Evolutionary conservation across 805 yeast species (phyloP), one percentile per base, ranked within the genome.

Genomic region (Yarrowia sp.): DNA sequence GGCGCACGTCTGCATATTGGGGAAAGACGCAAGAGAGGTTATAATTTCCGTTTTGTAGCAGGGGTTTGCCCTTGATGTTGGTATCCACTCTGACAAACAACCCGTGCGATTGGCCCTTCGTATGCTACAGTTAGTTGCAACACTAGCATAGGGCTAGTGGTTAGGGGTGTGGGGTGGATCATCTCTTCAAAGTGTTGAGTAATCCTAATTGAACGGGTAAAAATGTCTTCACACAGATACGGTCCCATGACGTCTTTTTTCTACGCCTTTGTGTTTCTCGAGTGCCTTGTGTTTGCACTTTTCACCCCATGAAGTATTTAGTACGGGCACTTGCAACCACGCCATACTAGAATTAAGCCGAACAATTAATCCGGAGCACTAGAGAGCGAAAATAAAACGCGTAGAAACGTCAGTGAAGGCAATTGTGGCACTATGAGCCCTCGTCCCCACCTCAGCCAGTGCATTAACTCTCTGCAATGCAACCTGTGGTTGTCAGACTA

Each of bases 391-490:
- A 29, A 29, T 14, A n/a, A n/a, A n/a, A n/a, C n/a, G n/a, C n/a
- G n/a, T n/a, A n/a, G n/a, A n/a, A n/a, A n/a, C n/a, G n/a, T n/a
- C n/a, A n/a, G n/a, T n/a, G n/a, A n/a, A n/a, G n/a, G n/a, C n/a
- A n/a, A n/a, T n/a, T n/a, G n/a, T n/a, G n/a, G n/a, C n/a, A n/a
- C n/a, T n/a, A n/a, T n/a, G n/a, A n/a, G n/a, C n/a, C n/a, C n/a
- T n/a, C n/a, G n/a, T 42, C 51, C 51, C 51, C 32, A 12, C 22
- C 35, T 18, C 39, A 18, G 13, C 14, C 51, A 44, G 13, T 27
- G 51, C 51, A 18, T 44, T 44, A 44, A 47, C 38, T n/a, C 41
- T 47, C 27, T 47, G 56, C 56, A 47, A 47, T 47, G 56, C 56
- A 47, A 47, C 56, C 56, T 44, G 35, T 47, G 19, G 38, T 32